A percentile compares a stretch with the other conserved stretches of the same genome.
phyloP scores from a whole-genome alignment of 2,329 filamentous ascomycete genomes.

The Phaeophleospora eucalypticola region DNA sequence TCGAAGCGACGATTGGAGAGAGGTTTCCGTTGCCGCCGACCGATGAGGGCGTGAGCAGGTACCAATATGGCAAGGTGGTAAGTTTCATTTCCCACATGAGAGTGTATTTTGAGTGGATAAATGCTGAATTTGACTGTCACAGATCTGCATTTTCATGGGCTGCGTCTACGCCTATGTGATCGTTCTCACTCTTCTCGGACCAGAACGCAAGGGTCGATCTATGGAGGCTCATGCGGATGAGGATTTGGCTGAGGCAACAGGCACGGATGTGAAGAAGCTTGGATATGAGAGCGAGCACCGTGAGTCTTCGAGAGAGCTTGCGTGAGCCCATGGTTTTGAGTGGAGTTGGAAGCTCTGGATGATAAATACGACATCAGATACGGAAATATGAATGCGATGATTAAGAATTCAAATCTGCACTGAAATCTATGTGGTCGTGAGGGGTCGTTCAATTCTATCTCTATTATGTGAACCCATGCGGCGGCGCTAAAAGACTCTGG shows the following conservation, averaged over 20 bases:
- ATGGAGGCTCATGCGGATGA: constrained; percentile 31
- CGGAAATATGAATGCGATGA: too few relatives aligned
- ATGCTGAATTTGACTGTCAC: too few relatives aligned
- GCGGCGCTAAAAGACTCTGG: too few relatives aligned
- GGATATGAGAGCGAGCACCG: not conserved
- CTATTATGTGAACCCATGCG: too few relatives aligned
- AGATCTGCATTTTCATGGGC: constrained; percentile 63
- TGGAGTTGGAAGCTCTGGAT: not conserved
- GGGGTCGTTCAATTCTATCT: too few relatives aligned
- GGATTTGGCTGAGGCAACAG: constrained; percentile 30
- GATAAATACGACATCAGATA: too few relatives aligned
- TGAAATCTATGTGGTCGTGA: too few relatives aligned
- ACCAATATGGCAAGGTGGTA: constrained; percentile 52
- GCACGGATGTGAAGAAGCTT: constrained; percentile 12
- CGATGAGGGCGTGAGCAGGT: constrained; percentile 41
- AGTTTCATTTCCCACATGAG: constrained; percentile 63
- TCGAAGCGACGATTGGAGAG: constrained; percentile 41
- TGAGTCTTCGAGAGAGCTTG: not conserved
- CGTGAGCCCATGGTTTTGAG: not conserved
- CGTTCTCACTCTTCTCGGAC: constrained; percentile 60
- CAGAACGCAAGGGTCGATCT: constrained; percentile 41
- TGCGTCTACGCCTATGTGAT: constrained; percentile 67
- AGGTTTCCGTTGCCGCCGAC: constrained; percentile 37
- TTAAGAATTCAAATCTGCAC: too few relatives aligned
- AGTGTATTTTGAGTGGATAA: too few relatives aligned